Base-by-base conservation (phyloP, 1,139 yeast species). In the Suhomyces bokatorum region DNA sequence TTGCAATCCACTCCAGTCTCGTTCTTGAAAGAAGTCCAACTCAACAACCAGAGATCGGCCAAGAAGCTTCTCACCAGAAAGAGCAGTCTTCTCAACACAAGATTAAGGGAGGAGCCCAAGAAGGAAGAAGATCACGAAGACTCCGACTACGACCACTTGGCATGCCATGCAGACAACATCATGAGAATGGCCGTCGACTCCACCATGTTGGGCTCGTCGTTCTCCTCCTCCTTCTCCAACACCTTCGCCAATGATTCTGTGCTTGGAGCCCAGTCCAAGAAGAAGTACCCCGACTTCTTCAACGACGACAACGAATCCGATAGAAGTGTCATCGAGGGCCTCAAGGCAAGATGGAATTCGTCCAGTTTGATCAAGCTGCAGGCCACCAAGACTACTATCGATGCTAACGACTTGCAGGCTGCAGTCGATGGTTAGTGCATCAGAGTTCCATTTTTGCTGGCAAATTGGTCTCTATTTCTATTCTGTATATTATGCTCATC, bases 101-200 rank as follows among this genome's bases (percentile, higher is more conserved):
- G 42, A 20, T 20, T 33, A 31, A 42, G 37, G 26, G 44, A 37
- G 34, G 40, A 42, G n/a, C 8, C 35, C 8, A 37, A 33, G 29
- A 14, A 30, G 8, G 37, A 39, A 24, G 14, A 28, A 12, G 32
- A 37, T 4, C 54, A 38, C 6, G 69, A 62, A 22, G 63, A 59
- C 15, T 59, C 66, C 1, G 70, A 64, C 34, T 64, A 62, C 39
- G 78, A 74, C 50, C 67, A 68, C 33, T 66, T 74, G 50, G 79
- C 79, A 10, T 74, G 78, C 46, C 79, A 74, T 51, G 78, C 78
- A 2, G 75, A 72, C 43, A 71, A 71, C 41, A 74, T 74, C 46
- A 62, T 74, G 66, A 62, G 75, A 30, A 72, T 74, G 78, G 79
- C 79, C 1, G 73, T 74, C 37, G 79, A 74, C 47, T 67, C 78